Evolutionary conservation across 2,329 filamentous ascomycete genomes (phyloP).

Genomic region (Teratosphaeria pseudoeucalypti): DNA sequence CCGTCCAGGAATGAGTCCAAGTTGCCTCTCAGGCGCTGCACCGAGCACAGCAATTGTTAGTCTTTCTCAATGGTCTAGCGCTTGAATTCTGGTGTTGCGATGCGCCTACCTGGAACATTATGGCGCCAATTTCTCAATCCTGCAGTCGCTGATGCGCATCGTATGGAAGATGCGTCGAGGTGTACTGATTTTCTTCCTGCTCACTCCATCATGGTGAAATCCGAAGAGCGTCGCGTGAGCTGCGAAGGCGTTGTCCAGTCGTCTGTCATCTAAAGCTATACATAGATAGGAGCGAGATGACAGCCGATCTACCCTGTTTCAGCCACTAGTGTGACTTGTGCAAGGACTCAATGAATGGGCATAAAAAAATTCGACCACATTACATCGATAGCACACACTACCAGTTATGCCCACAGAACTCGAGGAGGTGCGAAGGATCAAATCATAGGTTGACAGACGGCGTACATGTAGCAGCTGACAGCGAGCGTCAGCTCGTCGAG

Average conservation of each 20-base stretch:
- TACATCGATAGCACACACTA: not conserved
- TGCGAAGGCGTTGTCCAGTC: not conserved
- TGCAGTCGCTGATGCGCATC: constrained; percentile 1
- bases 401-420: constrained; percentile 40
- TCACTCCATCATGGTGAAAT: not conserved
- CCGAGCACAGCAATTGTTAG: not conserved
- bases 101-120: constrained; percentile 13
- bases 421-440: constrained; percentile 32
- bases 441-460: not conserved
- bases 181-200: not conserved
- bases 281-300: not conserved
- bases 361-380: not conserved
- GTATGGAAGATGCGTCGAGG: not conserved
- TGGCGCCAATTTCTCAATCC: constrained; percentile 10
- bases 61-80: not conserved
- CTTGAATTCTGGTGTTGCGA: not conserved
- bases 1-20: constrained; percentile 27
- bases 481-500: constrained; percentile 61
- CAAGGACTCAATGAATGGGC: not conserved
- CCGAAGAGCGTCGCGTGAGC: not conserved
- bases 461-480: constrained; percentile 8
- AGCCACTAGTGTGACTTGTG: not conserved
- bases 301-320: not conserved
- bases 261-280: not conserved
- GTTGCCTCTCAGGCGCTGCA: constrained; percentile 25